Conservation (phyloP, 1,139 yeast genomes). For the Lodderomyces theae region DNA sequence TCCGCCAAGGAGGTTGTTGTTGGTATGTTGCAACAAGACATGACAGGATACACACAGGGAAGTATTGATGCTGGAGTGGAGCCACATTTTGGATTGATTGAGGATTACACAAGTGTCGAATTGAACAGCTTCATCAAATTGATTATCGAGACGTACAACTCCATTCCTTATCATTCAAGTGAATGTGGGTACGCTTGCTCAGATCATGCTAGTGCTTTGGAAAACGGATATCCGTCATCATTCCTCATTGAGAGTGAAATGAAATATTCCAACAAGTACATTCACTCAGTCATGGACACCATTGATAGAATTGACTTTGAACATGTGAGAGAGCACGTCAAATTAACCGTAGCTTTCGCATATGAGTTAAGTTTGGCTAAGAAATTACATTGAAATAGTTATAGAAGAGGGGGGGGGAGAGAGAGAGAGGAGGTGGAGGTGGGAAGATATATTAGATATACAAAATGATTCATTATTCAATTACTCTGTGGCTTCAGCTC, state of each 20-base stretch:
- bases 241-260: slow-evolving; percentile 79
- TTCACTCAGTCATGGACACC: slow-evolving; percentile 80
- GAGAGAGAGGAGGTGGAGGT: background rate
- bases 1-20: slow-evolving; percentile 51
- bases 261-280: slow-evolving; percentile 58
- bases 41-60: slow-evolving; percentile 80
- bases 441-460: background rate
- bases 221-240: slow-evolving; percentile 79
- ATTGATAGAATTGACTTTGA: slow-evolving; percentile 72
- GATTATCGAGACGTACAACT: slow-evolving; percentile 58
- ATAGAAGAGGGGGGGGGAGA: too few relatives aligned
- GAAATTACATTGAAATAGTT: slow-evolving; percentile 10
- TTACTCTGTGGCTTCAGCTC: slow-evolving; percentile 13
- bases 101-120: slow-evolving; percentile 63
- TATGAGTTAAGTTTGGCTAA: slow-evolving; percentile 56
- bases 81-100: slow-evolving; percentile 77
- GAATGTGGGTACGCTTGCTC: slow-evolving; percentile 91
- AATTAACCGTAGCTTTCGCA: slow-evolving; percentile 67
- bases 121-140: slow-evolving; percentile 64
- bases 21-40: slow-evolving; percentile 91
- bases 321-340: slow-evolving; percentile 78
- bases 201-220: slow-evolving; percentile 85
- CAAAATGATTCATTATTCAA: background rate
- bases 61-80: slow-evolving; percentile 53
- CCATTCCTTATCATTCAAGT: slow-evolving; percentile 70